These are phyloP conservation scores for Sphenostylis stenocarpa DNA, from an alignment of 306 rosid species.

Conservation along the genomic window DNA sequence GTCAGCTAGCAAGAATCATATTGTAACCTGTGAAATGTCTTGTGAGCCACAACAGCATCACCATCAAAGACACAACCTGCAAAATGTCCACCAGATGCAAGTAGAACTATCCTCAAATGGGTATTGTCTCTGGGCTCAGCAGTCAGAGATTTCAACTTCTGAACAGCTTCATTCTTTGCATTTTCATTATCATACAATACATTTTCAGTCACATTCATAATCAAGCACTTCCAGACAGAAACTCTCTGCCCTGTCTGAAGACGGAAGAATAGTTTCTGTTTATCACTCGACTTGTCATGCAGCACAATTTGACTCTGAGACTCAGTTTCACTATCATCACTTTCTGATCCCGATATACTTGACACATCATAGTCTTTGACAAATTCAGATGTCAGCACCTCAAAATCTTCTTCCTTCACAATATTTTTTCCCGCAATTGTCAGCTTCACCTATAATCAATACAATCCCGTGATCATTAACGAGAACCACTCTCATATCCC, in stretches of 20 bases:
- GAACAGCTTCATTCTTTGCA: slow-evolving; percentile 45
- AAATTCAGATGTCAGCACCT: slow-evolving; percentile 79
- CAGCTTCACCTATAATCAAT: slow-evolving; percentile 74
- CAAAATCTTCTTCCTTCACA: slow-evolving; percentile 95
- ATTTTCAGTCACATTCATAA: slow-evolving; percentile 62
- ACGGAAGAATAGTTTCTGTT: slow-evolving; percentile 57
- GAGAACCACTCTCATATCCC: not conserved
- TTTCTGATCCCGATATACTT: slow-evolving; percentile 95
- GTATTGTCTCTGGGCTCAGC: slow-evolving; percentile 68
- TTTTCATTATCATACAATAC: slow-evolving; percentile 44
- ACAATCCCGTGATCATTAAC: slow-evolving; percentile 16
- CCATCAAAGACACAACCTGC: slow-evolving; percentile 96
- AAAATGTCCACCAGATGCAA: slow-evolving; percentile 93
- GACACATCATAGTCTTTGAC: slow-evolving; percentile 84
- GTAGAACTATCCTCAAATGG: slow-evolving; percentile 70
- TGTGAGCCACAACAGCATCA: slow-evolving; percentile 71
- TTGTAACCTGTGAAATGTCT: slow-evolving; percentile 93
- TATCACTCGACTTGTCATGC: slow-evolving; percentile 39
- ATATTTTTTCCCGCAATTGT: slow-evolving; percentile 79
- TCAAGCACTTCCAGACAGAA: slow-evolving; percentile 82
- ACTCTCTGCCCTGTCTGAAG: slow-evolving; percentile 68
- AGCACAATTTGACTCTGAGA: slow-evolving; percentile 30
- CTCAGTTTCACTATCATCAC: slow-evolving; percentile 57
- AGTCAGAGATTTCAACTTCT: slow-evolving; percentile 58
- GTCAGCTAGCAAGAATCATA: not conserved